phyloP scores from a whole-genome alignment of 345 rosid species.

The Lepidium africanum region DNA sequence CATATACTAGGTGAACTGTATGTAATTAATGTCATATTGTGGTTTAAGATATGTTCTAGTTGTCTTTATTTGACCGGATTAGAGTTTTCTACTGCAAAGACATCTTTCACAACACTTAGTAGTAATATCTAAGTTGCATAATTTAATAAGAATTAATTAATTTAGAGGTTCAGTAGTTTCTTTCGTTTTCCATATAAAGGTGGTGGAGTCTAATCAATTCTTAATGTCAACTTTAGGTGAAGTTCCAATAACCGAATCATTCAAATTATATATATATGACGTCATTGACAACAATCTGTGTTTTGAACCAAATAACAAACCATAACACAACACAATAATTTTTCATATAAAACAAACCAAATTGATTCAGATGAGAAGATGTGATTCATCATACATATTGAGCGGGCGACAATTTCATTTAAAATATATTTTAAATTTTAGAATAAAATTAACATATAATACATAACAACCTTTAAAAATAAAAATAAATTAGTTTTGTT shows the following conservation, averaged over 20 bases:
- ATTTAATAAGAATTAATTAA: background rate
- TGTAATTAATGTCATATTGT: too few species aligned
- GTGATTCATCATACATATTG: background rate
- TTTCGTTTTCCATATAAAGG: conserved; percentile 4
- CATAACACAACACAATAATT: background rate
- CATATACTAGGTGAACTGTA: too few species aligned
- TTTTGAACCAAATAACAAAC: background rate
- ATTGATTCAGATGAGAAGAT: background rate
- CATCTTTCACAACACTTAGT: background rate
- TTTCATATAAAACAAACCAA: background rate
- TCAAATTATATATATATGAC: background rate
- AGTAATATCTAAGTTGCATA: too few species aligned
- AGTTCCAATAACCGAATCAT: background rate
- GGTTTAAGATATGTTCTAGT: too few species aligned
- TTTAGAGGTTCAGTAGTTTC: conserved; percentile 5
- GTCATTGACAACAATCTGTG: background rate
- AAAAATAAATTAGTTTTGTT: too few species aligned
- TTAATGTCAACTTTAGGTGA: conserved; percentile 2
- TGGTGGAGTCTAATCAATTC: background rate
- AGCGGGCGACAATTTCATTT: too few species aligned
- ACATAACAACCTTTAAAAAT: too few species aligned
- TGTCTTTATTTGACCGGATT: background rate
- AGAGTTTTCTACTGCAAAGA: background rate
- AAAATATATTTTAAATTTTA: too few species aligned
- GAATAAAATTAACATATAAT: too few species aligned